phyloP scores from a whole-genome alignment of 129 eudicot species.

The Tanacetum coccineum region DNA sequence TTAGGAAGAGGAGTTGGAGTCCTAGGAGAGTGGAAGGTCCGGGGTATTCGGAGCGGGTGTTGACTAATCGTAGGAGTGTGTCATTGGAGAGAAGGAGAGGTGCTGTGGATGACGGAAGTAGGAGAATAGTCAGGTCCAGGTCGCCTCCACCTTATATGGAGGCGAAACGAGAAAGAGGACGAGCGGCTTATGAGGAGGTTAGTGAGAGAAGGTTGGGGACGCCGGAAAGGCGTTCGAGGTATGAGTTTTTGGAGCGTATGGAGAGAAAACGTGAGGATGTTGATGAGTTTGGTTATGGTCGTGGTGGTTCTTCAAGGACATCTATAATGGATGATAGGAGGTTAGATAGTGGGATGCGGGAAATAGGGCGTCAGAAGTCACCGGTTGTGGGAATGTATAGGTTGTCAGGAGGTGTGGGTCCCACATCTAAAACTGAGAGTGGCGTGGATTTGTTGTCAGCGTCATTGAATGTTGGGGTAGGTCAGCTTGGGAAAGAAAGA shows the following conservation, averaged over 20 bases:
- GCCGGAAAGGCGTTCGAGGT: conserved; percentile 27
- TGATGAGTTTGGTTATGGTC: conserved; percentile 26
- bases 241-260: conserved; percentile 28
- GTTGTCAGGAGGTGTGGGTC: conserved; percentile 30
- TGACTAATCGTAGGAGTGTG: conserved; percentile 29
- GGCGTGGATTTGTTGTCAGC: conserved; percentile 25
- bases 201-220: conserved; percentile 24
- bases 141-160: conserved; percentile 30
- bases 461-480: conserved; percentile 29
- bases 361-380: conserved; percentile 24
- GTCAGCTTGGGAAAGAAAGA: conserved; percentile 36
- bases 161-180: conserved; percentile 22
- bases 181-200: conserved; percentile 29
- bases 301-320: conserved; percentile 28
- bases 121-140: conserved; percentile 27
- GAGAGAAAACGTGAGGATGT: conserved; percentile 30
- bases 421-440: conserved; percentile 22
- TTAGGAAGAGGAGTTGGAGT: conserved; percentile 32
- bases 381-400: conserved; percentile 27
- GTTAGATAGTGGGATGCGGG: conserved; percentile 24
- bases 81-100: conserved; percentile 36
- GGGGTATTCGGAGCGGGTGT: conserved; percentile 8
- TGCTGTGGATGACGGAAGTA: conserved; percentile 25
- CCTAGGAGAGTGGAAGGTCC: conserved; percentile 30
- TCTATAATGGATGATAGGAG: conserved; percentile 33